Conservation (phyloP, 2,329 filamentous ascomycete genomes). For the Pestalotiopsis sp. region DNA sequence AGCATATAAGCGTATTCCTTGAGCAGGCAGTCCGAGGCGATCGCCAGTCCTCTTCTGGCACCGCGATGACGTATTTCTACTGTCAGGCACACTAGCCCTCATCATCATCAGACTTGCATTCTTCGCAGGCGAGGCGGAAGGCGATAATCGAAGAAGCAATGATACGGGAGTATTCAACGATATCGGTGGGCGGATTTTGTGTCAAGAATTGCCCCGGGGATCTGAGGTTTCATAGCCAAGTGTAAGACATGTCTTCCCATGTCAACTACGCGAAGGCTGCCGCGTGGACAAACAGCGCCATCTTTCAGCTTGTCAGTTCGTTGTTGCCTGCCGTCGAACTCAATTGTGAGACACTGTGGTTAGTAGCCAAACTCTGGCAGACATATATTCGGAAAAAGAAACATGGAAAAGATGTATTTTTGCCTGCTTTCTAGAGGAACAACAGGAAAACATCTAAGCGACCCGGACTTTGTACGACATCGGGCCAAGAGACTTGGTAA, state of each 20-base stretch:
- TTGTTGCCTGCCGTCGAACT: neutral
- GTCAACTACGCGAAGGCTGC: neutral
- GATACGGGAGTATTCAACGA: neutral
- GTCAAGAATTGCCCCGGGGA: neutral
- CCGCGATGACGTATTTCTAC: too few species aligned
- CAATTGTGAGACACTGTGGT: neutral
- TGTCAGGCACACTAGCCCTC: too few species aligned
- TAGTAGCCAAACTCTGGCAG: neutral
- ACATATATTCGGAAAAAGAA: neutral
- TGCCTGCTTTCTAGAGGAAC: neutral
- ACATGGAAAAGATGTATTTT: neutral
- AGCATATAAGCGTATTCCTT: too few species aligned
- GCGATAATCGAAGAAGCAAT: neutral
- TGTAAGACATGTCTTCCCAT: neutral
- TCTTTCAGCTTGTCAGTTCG: neutral
- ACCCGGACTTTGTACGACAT: neutral
- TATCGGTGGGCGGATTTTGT: neutral
- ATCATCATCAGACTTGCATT: too few species aligned
- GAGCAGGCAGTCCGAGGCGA: too few species aligned
- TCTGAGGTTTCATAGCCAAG: neutral
- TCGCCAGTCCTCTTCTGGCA: too few species aligned
- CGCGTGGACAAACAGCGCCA: neutral
- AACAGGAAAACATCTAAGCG: neutral
- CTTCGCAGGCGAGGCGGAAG: neutral
- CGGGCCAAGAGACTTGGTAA: neutral